A percentile compares a stretch with the other conserved stretches of the same genome.
These are phyloP conservation scores for Nicotiana paniculata DNA, from an alignment of 257 asterid genomes.

Conservation along the genomic window DNA sequence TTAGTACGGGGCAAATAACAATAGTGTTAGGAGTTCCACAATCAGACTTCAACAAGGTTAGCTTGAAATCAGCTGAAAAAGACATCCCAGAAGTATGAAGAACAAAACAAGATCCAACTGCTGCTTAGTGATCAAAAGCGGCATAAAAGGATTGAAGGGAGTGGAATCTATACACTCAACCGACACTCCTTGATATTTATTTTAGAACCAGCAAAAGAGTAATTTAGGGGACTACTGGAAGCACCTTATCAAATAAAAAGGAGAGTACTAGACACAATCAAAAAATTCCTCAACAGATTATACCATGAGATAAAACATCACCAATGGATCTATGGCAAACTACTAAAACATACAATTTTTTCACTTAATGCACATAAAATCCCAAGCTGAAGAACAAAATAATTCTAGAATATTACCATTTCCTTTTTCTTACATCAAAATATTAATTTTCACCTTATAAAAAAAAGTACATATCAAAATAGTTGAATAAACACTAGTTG, in stretches of 20 bases:
- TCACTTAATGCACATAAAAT: background rate
- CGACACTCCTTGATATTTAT: background rate
- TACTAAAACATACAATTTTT: background rate
- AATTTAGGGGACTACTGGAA: background rate
- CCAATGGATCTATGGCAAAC: background rate
- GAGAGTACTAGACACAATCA: background rate
- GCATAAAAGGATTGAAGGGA: background rate
- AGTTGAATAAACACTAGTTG: too few species aligned
- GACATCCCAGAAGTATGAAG: background rate
- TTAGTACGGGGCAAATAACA: background rate
- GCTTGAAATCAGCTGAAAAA: background rate
- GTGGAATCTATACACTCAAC: background rate
- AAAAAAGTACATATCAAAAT: too few species aligned
- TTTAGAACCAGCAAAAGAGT: background rate
- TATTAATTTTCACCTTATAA: too few species aligned
- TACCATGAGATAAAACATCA: background rate
- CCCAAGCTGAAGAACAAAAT: constrained; percentile 2
- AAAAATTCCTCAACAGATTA: background rate
- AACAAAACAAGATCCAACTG: background rate
- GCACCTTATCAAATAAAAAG: background rate
- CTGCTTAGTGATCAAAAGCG: background rate
- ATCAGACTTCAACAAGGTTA: background rate
- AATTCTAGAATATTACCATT: background rate
- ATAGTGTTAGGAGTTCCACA: background rate
- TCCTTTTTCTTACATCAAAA: background rate